Percentiles rank a stretch among this genome's conserved stretches.
These are phyloP conservation scores for Melampsora americana DNA, from an alignment of 1,284 basidiomycete genomes.

Conservation along the genomic window DNA sequence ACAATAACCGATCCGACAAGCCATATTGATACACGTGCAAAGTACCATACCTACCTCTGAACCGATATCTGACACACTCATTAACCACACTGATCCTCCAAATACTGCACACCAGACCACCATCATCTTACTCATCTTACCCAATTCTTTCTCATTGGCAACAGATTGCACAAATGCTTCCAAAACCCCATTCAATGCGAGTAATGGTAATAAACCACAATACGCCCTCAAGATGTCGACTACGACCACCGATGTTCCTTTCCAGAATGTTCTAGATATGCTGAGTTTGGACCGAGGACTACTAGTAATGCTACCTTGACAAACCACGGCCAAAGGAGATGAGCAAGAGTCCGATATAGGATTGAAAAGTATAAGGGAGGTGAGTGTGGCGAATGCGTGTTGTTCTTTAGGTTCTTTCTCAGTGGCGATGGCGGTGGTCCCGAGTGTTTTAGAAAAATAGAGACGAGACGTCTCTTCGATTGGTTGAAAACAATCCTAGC, in stretches of 20 bases:
- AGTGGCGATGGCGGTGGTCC: constrained; percentile 45
- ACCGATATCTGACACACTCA: not conserved
- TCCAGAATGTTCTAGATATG: constrained; percentile 64
- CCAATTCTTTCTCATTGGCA: constrained; percentile 65
- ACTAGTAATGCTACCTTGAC: constrained; percentile 67
- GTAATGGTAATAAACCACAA: constrained; percentile 71
- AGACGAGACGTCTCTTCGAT: constrained; percentile 83
- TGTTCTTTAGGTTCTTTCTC: constrained; percentile 35
- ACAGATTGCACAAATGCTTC: constrained; percentile 83
- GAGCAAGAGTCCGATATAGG: constrained; percentile 68
- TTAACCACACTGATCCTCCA: constrained; percentile 10
- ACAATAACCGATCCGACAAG: constrained; percentile 25
- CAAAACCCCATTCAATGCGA: constrained; percentile 80
- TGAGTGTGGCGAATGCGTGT: constrained; percentile 51
- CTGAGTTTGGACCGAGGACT: constrained; percentile 58
- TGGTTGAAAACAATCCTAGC: constrained; percentile 85
- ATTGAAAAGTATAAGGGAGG: constrained; percentile 67
- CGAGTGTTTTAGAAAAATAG: constrained; percentile 72
- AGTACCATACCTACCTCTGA: constrained; percentile 42
- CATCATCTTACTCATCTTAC: constrained; percentile 62
- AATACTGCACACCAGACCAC: constrained; percentile 44
- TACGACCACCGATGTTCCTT: constrained; percentile 61
- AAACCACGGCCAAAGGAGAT: constrained; percentile 66
- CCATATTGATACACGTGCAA: constrained; percentile 40
- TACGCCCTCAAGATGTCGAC: constrained; percentile 71